Percentiles rank a stretch among this genome's conserved stretches.
These are phyloP conservation scores for Amanita pallidorosea DNA, from an alignment of 768 basidiomycete species.

Conservation along the genomic window DNA sequence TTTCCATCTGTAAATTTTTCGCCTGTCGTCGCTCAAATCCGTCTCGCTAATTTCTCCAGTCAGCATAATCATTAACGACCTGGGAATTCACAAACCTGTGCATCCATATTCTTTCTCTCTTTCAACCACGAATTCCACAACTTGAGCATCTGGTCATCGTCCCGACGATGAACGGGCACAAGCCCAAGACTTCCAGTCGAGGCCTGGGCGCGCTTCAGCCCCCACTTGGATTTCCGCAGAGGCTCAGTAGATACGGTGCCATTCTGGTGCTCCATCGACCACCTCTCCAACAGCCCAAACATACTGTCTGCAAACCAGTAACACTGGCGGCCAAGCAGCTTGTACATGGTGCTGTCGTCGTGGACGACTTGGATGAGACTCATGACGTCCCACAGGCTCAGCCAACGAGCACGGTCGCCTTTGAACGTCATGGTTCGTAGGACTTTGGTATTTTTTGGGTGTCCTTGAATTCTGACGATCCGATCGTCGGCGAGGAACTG, in stretches of 20 bases:
- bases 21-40: too few relatives aligned
- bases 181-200: background rate
- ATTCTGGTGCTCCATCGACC: background rate
- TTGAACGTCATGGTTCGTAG: background rate
- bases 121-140: too few relatives aligned
- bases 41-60: too few relatives aligned
- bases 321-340: background rate
- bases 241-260: background rate
- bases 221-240: background rate
- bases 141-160: background rate
- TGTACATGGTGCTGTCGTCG: background rate
- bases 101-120: too few relatives aligned
- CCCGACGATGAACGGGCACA: background rate
- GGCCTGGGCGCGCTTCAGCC: background rate
- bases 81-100: too few relatives aligned
- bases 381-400: slow-evolving; percentile 2
- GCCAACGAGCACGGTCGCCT: background rate
- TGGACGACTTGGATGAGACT: background rate
- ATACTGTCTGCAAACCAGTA: slow-evolving; percentile 3
- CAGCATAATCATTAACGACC: too few relatives aligned
- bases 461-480: background rate
- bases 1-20: too few relatives aligned
- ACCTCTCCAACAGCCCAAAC: background rate
- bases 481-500: background rate
- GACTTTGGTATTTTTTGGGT: background rate